Conservation (phyloP, 1,139 yeast species). For the Suhomyces bribrorum region DNA sequence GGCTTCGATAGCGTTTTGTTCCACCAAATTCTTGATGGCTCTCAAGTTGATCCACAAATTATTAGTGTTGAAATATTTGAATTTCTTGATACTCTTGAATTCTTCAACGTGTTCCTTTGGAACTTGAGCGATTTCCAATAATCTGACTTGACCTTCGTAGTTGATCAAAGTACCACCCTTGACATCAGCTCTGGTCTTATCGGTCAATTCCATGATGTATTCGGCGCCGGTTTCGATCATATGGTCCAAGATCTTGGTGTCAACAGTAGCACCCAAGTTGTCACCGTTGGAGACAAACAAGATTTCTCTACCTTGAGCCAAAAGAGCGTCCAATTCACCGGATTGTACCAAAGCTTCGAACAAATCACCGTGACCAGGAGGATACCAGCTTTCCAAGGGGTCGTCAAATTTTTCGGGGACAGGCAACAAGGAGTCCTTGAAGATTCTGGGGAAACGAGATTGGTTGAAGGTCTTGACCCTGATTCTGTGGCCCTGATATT, state of each 20-base stretch:
- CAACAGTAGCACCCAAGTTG: slow-evolving; percentile 97
- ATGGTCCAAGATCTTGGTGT: slow-evolving; percentile 84
- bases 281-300: slow-evolving; percentile 97
- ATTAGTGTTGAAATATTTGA: slow-evolving; percentile 96
- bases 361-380: slow-evolving; percentile 98
- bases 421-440: slow-evolving; percentile 90
- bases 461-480: slow-evolving; percentile 96
- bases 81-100: slow-evolving; percentile 95
- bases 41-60: slow-evolving; percentile 95
- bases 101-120: slow-evolving; percentile 99
- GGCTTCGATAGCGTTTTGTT: slow-evolving; percentile 76
- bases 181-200: slow-evolving; percentile 98
- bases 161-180: slow-evolving; percentile 98
- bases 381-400: slow-evolving; percentile 88
- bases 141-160: slow-evolving; percentile 92
- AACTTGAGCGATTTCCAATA: slow-evolving; percentile 97
- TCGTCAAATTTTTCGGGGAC: slow-evolving; percentile 82
- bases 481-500: slow-evolving; percentile 95
- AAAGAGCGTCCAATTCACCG: slow-evolving; percentile 87
- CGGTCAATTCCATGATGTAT: slow-evolving; percentile 97
- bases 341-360: slow-evolving; percentile 87
- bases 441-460: slow-evolving; percentile 94
- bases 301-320: slow-evolving; percentile 92
- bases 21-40: slow-evolving; percentile 91
- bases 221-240: slow-evolving; percentile 91